Evolutionary conservation across 2,329 filamentous ascomycete genomes (phyloP).

Genomic region (Aspergillus ustus): DNA sequence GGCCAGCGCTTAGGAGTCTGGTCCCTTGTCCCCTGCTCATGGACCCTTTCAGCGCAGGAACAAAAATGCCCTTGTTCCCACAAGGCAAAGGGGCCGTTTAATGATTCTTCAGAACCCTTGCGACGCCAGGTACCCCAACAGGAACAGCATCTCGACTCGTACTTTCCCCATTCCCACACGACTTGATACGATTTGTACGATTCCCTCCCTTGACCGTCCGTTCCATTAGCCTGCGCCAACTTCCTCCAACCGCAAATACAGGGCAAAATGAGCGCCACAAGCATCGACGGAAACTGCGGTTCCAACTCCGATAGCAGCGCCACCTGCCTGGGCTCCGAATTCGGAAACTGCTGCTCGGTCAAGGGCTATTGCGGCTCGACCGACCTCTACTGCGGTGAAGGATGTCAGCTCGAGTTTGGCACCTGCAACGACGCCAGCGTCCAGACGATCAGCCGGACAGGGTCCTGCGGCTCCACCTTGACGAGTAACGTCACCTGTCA

Average conservation of each 20-base stretch:
- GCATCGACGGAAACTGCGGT: constrained; percentile 17
- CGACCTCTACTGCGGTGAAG: constrained; percentile 11
- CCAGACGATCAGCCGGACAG: constrained; percentile 9
- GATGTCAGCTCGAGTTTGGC: constrained; percentile 7
- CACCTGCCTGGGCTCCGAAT: constrained; percentile 14
- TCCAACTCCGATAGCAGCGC: constrained; percentile 10
- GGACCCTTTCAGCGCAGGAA: background rate
- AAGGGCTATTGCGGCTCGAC: constrained; percentile 16
- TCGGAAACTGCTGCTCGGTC: constrained; percentile 17
- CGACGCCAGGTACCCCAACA: background rate
- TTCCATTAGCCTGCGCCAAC: background rate
- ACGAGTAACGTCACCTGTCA: constrained; percentile 16
- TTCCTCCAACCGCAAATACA: background rate
- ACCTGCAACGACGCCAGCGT: constrained; percentile 2
- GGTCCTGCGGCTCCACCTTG: constrained; percentile 9
- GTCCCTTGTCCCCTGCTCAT: background rate
- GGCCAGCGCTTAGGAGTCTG: background rate
- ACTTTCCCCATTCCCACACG: background rate
- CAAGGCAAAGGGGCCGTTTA: background rate
- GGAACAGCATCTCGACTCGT: background rate
- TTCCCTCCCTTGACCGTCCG: background rate
- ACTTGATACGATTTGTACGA: background rate
- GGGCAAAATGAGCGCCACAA: constrained; percentile 7
- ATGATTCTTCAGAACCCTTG: background rate
- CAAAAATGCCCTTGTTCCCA: background rate